Evolutionary conservation across 1,284 basidiomycete genomes (phyloP).

Genomic region (Tetrapyrgos nigripes): DNA sequence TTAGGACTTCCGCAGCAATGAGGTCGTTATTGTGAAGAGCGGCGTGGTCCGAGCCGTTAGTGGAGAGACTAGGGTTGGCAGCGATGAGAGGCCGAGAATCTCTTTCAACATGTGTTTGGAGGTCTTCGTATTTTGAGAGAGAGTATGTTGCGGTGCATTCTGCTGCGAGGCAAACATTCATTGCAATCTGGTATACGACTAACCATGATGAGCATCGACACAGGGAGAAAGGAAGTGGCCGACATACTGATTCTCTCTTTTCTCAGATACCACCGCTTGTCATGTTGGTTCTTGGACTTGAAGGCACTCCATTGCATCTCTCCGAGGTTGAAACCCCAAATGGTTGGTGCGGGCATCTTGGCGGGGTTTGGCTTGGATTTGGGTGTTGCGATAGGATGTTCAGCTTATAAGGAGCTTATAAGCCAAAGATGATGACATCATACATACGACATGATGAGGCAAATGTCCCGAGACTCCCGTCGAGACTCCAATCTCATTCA

Average conservation of each 20-base stretch:
- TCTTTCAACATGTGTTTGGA: conserved; percentile 30
- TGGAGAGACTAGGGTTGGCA: background rate
- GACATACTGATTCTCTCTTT: conserved; percentile 36
- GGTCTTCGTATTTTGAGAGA: conserved; percentile 38
- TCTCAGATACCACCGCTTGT: conserved; percentile 35
- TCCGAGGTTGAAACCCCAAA: conserved; percentile 40
- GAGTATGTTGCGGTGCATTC: conserved; percentile 43
- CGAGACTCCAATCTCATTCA: no score
- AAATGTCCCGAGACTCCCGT: no score
- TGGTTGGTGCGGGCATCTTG: conserved; percentile 14
- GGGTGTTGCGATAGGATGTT: background rate
- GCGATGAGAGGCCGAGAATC: conserved; percentile 11
- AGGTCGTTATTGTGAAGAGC: conserved; percentile 35
- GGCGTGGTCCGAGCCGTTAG: conserved; percentile 16
- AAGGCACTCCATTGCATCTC: conserved; percentile 39
- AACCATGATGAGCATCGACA: background rate
- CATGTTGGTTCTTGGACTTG: conserved; percentile 34
- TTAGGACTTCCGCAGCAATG: conserved; percentile 32
- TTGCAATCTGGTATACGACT: conserved; percentile 32
- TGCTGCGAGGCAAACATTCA: conserved; percentile 37
- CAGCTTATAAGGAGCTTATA: background rate
- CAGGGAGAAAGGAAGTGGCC: background rate
- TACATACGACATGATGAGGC: background rate
- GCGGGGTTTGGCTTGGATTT: no score
- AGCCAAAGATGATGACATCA: background rate